A percentile compares a stretch with the other conserved stretches of the same genome.
Evolutionary conservation across 352 stramenopile genomes (phyloP).

Genomic region (Phytophthora crassamura): DNA sequence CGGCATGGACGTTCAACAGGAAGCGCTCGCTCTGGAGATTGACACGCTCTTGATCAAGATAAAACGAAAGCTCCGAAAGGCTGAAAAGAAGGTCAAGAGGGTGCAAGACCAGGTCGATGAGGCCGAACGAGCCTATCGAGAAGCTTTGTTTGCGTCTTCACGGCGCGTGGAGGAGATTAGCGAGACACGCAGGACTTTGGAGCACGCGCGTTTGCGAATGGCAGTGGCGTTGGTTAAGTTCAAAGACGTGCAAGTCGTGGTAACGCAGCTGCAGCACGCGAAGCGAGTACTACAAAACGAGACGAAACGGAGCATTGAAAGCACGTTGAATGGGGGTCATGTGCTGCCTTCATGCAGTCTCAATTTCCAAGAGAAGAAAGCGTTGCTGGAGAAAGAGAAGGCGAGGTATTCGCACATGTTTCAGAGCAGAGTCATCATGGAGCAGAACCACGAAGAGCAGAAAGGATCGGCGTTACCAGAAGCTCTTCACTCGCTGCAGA

Average conservation of each 20-base stretch:
- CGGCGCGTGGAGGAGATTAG: constrained; percentile 39
- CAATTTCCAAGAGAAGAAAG: constrained; percentile 7
- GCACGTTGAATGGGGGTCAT: not conserved
- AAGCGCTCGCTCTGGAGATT: constrained; percentile 15
- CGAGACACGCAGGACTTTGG: constrained; percentile 38
- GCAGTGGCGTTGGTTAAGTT: constrained; percentile 47
- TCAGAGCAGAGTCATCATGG: constrained; percentile 23
- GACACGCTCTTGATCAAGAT: constrained; percentile 19
- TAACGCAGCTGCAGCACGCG: constrained; percentile 25
- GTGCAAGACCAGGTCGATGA: constrained; percentile 42
- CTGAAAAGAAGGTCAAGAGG: constrained; percentile 56
- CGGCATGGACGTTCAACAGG: constrained; percentile 5
- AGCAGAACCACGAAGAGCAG: constrained; percentile 2
- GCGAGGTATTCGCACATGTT: constrained; percentile 29
- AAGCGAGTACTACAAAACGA: constrained; percentile 23
- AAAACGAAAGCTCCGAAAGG: constrained; percentile 61
- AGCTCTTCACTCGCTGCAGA: constrained; percentile 41
- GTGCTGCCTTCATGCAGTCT: constrained; percentile 10
- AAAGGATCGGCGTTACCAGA: constrained; percentile 13
- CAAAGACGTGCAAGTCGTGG: constrained; percentile 27
- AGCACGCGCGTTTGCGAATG: constrained; percentile 44
- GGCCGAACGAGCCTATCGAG: constrained; percentile 34
- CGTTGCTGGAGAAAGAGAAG: constrained; percentile 28
- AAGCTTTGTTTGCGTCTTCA: constrained; percentile 27
- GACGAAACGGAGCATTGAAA: not conserved